Evolutionary conservation across 1,139 yeast species (phyloP), one percentile per base, ranked within the genome.

Genomic region (Kurtzmaniella quercitrusa): DNA sequence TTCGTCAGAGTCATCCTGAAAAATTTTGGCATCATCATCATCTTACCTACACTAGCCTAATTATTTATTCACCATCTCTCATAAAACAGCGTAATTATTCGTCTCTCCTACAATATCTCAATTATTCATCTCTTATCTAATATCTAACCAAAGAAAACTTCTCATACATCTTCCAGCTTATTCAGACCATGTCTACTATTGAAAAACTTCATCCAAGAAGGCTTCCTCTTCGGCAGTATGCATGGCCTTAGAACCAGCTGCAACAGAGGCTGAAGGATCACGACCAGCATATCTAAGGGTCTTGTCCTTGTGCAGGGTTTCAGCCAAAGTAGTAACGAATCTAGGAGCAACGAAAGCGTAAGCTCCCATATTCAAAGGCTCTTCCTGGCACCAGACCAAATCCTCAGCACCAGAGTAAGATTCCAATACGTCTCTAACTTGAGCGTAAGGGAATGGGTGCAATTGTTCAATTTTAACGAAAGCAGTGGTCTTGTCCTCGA

Each of bases 401-500:
- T 94, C 98, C 66, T 85, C 84, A 50, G 85, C 63, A 65, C 82
- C 82, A 61, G 95, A 89, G 76, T 85, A 94, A 44, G 81, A 65
- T 69, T 88, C 76, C 57, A 94, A 73, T 33, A 88, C 71, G 58
- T 91, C 97, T 63, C 90, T 85, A 59, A 94, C 73, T 73, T 88
- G 96, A 48, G 94, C 93, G 70, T 75, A 94, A 69, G 98, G 98
- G 98, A 94, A 94, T 67, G 99, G 99, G 64, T 94, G 97, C 59
- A 91, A 65, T 75, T 94, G 98, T 73, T 94, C 99, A 57, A 94
- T 62, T 73, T 85, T 88, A 59, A 93, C 70, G 65, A 93, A 75
- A 4, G 98, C 97, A 50, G 97, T 88, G 54, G 81, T 81, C 67
- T 80, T 88, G 66, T 88, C 83, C 44, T 76, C 85, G 52, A 86